These are phyloP conservation scores for Chaetothyriales sp. DNA, from an alignment of 2,329 filamentous ascomycete genomes.

Conservation along the genomic window DNA sequence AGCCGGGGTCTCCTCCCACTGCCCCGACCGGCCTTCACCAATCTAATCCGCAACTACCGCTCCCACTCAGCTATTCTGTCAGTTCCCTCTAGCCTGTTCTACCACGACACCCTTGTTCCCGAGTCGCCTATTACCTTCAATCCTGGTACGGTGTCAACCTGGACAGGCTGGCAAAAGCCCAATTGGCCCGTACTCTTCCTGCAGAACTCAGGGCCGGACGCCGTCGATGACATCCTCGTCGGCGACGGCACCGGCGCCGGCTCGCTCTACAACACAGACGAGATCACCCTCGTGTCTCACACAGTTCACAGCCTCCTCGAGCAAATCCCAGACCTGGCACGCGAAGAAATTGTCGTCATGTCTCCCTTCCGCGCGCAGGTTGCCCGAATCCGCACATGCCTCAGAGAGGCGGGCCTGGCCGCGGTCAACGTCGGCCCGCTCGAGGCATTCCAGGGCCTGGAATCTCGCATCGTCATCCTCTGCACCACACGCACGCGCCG, in stretches of 20 bases:
- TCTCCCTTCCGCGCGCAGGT: conserved; percentile 33
- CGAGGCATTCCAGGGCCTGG: conserved; percentile 33
- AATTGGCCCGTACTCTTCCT: conserved; percentile 30
- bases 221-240: conserved; percentile 27
- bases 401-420: conserved; percentile 22
- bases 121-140: conserved; percentile 18
- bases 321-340: conserved; percentile 5
- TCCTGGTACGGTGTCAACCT: conserved; percentile 11
- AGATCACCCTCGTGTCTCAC: conserved; percentile 12
- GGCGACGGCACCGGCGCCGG: conserved; percentile 17
- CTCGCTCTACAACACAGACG: conserved; percentile 12
- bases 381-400: conserved; percentile 23
- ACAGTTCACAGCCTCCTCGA: conserved; percentile 15
- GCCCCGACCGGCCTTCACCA: conserved; percentile 28
- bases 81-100: conserved; percentile 29
- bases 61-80: conserved; percentile 32
- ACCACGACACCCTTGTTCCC: conserved; percentile 30
- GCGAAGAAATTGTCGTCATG: conserved; percentile 30
- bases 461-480: conserved; percentile 30
- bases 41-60: conserved; percentile 33
- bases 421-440: conserved; percentile 32
- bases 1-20: conserved; percentile 25
- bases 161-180: conserved; percentile 25
- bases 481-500: conserved; percentile 27
- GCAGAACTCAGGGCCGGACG: conserved; percentile 25